phyloP scores from a whole-genome alignment of 768 basidiomycete genomes.

The Amylocystis lapponica region DNA sequence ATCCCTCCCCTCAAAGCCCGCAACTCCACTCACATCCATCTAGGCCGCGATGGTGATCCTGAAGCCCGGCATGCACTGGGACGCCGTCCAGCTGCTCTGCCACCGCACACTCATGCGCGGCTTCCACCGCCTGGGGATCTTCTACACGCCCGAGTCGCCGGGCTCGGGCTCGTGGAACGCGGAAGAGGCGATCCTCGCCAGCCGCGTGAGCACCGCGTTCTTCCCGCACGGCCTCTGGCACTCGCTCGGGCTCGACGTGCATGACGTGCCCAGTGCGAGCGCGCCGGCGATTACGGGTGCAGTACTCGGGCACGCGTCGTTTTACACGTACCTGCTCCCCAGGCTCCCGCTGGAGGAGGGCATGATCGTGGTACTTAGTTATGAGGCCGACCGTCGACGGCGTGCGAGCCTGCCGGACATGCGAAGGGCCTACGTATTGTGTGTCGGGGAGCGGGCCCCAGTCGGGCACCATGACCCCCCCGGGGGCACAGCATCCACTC shows the following conservation, averaged over 20 bases:
- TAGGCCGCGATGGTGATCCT: conserved; percentile 66
- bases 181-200: conserved; percentile 62
- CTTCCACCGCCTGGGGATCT: conserved; percentile 81
- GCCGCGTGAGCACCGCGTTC: conserved; percentile 83
- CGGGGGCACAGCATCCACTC: too few species aligned
- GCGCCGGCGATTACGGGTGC: conserved; percentile 82
- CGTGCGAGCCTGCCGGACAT: too few species aligned
- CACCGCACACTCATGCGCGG: conserved; percentile 79
- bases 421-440: too few species aligned
- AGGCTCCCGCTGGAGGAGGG: conserved; percentile 60
- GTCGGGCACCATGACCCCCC: too few species aligned
- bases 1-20: not conserved
- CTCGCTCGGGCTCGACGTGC: conserved; percentile 89
- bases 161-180: conserved; percentile 50
- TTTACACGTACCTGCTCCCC: conserved; percentile 75
- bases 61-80: conserved; percentile 85
- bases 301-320: conserved; percentile 40
- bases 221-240: conserved; percentile 95
- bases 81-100: conserved; percentile 76
- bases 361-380: conserved; percentile 92
- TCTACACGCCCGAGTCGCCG: conserved; percentile 50
- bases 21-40: conserved; percentile 4
- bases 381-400: too few species aligned
- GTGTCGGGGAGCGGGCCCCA: too few species aligned
- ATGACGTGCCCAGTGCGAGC: conserved; percentile 82